phyloP scores from a whole-genome alignment of 2,329 filamentous ascomycete genomes.

The Xylariales sp. region DNA sequence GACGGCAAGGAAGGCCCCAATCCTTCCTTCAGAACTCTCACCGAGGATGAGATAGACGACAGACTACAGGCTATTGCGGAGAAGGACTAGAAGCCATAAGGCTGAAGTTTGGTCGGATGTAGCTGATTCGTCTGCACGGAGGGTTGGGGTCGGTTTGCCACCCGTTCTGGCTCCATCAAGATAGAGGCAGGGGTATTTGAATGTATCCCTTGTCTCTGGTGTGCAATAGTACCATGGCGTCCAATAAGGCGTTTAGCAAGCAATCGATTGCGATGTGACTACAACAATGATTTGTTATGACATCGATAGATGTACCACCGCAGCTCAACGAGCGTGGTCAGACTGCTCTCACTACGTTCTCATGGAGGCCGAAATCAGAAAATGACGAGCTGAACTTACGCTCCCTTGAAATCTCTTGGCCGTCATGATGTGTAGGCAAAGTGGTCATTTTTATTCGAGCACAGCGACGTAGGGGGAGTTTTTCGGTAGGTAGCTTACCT shows the following conservation, averaged over 20 bases:
- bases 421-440: constrained; percentile 7
- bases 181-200: constrained; percentile 38
- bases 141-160: constrained; percentile 29
- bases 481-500: constrained; percentile 13
- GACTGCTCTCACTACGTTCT: constrained; percentile 28
- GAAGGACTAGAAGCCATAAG: constrained; percentile 79
- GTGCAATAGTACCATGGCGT: constrained; percentile 43
- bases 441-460: constrained; percentile 12
- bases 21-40: constrained; percentile 85
- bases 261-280: constrained; percentile 31
- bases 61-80: constrained; percentile 97
- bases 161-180: constrained; percentile 26
- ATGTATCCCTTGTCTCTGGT: constrained; percentile 32
- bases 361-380: constrained; percentile 19
- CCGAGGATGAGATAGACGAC: constrained; percentile 98
- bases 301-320: constrained; percentile 22
- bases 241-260: constrained; percentile 37
- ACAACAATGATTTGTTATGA: constrained; percentile 13
- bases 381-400: constrained; percentile 32
- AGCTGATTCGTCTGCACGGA: constrained; percentile 37
- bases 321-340: constrained; percentile 16
- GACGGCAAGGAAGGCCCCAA: constrained; percentile 88
- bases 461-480: background rate
- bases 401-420: constrained; percentile 11
- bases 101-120: constrained; percentile 38